Evolutionary conservation across 2,329 filamentous ascomycete species (phyloP), one percentile per base, ranked within the genome.

Genomic region (Pseudogymnoascus sp.): DNA sequence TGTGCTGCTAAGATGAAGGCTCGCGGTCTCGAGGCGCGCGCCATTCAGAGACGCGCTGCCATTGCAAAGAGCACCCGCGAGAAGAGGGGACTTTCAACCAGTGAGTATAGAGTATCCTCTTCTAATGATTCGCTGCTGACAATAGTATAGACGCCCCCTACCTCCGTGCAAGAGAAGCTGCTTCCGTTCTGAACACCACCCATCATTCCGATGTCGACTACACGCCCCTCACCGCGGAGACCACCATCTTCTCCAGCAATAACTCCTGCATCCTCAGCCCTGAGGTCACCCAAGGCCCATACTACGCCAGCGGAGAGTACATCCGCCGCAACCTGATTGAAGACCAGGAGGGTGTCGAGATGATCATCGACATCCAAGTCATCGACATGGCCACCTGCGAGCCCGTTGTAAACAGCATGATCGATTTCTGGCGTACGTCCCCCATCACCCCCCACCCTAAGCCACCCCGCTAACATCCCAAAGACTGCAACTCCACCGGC

Each of bases 361-460:
- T 83, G 38, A 76, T 76, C 3, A 70, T 83, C 10, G 80, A 82
- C 66, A 76, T 81, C 65, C 81, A 83, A 69, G 74, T 84, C 62
- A 75, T 83, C 61, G 81, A 84, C 64, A 75, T 81, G 52, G 74
- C 77, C 63, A 83, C 80, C 8, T 84, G 81, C 72, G 73, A 81
- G 70, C 77, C 78, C 8, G 74, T 82, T 1, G 74, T 76, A 2
- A 70, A 77, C 60, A 75, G 77, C 11, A 79, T 75, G 63, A 70
- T 83, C n/a, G 81, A 84, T 67, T 78, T 82, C 66, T 84, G 82
- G 81, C 76, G 68, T 55, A 69, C 68, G 39, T 63, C 74, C 23
- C 7, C 41, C 10, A 6, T 6, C 21, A 2, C 21, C 2, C 41
- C 63, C 68, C 39, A 6, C 39, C 6, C 16, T 7, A 29, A 5